Evolutionary conservation across 495 filamentous ascomycete genomes (phyloP).

Genomic region (Tuber brumale): DNA sequence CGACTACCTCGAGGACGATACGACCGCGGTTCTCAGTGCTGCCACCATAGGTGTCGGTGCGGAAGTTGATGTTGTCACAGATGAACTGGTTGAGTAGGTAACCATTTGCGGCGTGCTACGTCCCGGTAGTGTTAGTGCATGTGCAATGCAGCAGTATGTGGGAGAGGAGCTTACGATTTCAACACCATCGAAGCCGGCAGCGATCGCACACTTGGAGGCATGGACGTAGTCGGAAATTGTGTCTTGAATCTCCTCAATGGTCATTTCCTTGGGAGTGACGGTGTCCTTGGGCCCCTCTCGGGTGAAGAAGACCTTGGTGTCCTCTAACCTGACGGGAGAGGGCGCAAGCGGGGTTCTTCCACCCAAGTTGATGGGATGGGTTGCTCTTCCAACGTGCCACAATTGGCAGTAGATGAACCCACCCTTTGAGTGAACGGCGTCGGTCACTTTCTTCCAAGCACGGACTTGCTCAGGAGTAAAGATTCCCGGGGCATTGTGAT

Average conservation of each 20-base stretch:
- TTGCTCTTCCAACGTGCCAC: constrained; percentile 58
- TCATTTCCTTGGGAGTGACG: constrained; percentile 49
- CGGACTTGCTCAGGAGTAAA: constrained; percentile 55
- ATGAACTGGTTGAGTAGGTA: constrained; percentile 71
- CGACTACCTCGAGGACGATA: constrained; percentile 58
- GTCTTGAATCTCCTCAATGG: constrained; percentile 52
- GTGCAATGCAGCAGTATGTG: background rate
- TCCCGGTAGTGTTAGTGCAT: constrained; percentile 7
- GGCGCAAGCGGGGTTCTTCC: constrained; percentile 47
- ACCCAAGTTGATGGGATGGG: constrained; percentile 44
- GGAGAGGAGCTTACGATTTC: constrained; percentile 48
- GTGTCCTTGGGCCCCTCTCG: constrained; percentile 2
- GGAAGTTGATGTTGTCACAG: constrained; percentile 56
- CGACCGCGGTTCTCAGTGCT: constrained; percentile 62
- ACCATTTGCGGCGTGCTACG: constrained; percentile 55
- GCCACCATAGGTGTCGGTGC: constrained; percentile 64
- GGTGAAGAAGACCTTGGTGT: constrained; percentile 31
- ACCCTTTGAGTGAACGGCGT: constrained; percentile 60
- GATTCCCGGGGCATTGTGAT: constrained; percentile 57
- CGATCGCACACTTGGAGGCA: constrained; percentile 58
- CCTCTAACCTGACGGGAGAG: constrained; percentile 48
- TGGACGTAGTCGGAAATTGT: constrained; percentile 54
- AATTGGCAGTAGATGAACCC: constrained; percentile 61
- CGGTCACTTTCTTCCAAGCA: constrained; percentile 58
- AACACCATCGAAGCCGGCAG: constrained; percentile 69